phyloP scores from a whole-genome alignment of 108 stramenopile species.

The Cyclotella choctawhatcheeana region DNA sequence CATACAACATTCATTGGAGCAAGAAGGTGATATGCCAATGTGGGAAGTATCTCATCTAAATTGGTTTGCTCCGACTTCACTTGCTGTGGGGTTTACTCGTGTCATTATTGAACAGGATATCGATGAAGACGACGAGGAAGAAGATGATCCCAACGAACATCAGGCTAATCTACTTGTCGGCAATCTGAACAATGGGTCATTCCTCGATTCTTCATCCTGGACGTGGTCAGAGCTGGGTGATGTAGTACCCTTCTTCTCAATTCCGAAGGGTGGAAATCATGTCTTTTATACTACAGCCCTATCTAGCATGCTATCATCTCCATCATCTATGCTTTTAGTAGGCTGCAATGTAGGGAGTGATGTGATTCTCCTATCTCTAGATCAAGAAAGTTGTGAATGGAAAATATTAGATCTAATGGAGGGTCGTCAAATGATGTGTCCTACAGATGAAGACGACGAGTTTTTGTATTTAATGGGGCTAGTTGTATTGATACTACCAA shows the following conservation, averaged over 20 bases:
- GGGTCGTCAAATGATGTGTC: conserved; percentile 64
- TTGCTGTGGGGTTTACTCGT: conserved; percentile 66
- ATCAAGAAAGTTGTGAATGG: conserved; percentile 47
- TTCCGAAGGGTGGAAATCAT: conserved; percentile 77
- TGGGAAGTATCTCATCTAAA: conserved; percentile 68
- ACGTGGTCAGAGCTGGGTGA: conserved; percentile 70
- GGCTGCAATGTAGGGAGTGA: conserved; percentile 81
- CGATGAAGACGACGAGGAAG: conserved; percentile 58
- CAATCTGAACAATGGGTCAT: conserved; percentile 9
- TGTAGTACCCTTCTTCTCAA: conserved; percentile 85
- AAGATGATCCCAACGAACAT: conserved; percentile 65
- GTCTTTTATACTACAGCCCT: conserved; percentile 63
- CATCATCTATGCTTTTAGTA: conserved; percentile 68
- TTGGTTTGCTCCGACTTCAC: conserved; percentile 50
- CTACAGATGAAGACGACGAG: conserved; percentile 85
- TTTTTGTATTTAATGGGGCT: conserved; percentile 75
- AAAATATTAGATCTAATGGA: conserved; percentile 72
- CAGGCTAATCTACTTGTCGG: conserved; percentile 50
- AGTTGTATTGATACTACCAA: conserved; percentile 50
- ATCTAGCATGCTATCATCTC: not conserved
- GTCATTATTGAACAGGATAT: conserved; percentile 49
- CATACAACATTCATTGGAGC: conserved; percentile 26
- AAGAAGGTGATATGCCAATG: conserved; percentile 14
- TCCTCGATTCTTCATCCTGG: conserved; percentile 26
- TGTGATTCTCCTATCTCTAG: conserved; percentile 58